These are phyloP conservation scores for Aspergillus chevalieri DNA, from an alignment of 2,329 filamentous ascomycete species.

Conservation along the genomic window DNA sequence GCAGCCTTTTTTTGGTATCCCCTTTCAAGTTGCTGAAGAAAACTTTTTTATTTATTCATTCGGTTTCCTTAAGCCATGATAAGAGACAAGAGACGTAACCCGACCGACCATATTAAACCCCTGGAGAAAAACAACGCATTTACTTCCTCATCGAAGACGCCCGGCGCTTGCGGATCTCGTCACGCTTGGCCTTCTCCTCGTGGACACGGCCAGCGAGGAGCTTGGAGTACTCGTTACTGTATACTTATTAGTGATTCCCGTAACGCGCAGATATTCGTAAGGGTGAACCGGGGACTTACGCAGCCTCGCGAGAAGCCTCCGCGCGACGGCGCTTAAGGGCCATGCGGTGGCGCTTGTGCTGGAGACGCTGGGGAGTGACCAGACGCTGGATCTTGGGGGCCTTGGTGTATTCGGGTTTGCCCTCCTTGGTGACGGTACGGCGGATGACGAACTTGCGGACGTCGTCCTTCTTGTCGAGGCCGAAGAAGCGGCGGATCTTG, in stretches of 20 bases:
- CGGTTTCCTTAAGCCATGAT: not conserved
- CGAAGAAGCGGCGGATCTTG: conserved; percentile 99
- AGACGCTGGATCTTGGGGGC: conserved; percentile 99
- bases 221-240: conserved; percentile 91
- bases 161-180: conserved; percentile 91
- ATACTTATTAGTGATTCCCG: conserved; percentile 14
- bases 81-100: conserved; percentile 27
- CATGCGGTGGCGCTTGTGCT: conserved; percentile 98
- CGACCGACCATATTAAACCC: conserved; percentile 27
- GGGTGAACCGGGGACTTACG: conserved; percentile 58
- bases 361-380: conserved; percentile 97
- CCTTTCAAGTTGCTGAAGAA: conserved; percentile 8
- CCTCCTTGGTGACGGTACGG: conserved; percentile 94
- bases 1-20: not conserved
- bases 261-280: not conserved
- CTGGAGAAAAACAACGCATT: conserved; percentile 36
- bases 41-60: conserved; percentile 22
- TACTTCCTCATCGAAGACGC: conserved; percentile 92
- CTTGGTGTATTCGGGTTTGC: conserved; percentile 99
- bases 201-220: conserved; percentile 93
- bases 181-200: conserved; percentile 92
- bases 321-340: conserved; percentile 97
- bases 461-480: conserved; percentile 99
- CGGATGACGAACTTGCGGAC: conserved; percentile 99
- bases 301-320: conserved; percentile 98